These are phyloP conservation scores for Solanum sitiens DNA, from an alignment of 257 asterid species.

Conservation along the genomic window DNA sequence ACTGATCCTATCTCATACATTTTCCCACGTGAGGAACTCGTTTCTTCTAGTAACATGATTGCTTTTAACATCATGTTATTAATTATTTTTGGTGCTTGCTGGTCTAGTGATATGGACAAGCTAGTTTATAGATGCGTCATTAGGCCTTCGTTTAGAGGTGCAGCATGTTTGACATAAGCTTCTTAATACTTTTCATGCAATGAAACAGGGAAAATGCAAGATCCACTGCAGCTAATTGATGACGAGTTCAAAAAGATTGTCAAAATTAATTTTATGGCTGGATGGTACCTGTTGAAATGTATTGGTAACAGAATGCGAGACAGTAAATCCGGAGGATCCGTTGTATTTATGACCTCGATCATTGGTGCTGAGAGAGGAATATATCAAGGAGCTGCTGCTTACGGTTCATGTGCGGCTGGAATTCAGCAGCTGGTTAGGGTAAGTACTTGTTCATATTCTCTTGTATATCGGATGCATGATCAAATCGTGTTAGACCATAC, in stretches of 20 bases:
- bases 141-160: background rate
- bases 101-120: background rate
- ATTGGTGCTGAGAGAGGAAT: constrained; percentile 87
- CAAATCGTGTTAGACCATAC: background rate
- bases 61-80: background rate
- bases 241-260: constrained; percentile 69
- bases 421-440: constrained; percentile 85
- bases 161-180: background rate
- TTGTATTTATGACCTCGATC: constrained; percentile 61
- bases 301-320: constrained; percentile 68
- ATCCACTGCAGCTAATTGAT: constrained; percentile 52
- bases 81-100: background rate
- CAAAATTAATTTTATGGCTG: constrained; percentile 58
- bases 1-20: background rate
- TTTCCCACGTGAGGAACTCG: background rate
- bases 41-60: background rate
- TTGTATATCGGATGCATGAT: background rate
- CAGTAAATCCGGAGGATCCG: constrained; percentile 75
- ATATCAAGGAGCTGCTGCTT: constrained; percentile 93
- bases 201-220: constrained; percentile 80
- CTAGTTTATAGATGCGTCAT: background rate
- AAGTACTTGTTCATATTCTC: constrained; percentile 9
- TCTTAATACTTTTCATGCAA: background rate
- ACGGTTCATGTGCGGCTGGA: constrained; percentile 90
- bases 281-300: constrained; percentile 81